Conservation (phyloP, 2,329 filamentous ascomycete species). For the Paraconiothyrium sp. region DNA sequence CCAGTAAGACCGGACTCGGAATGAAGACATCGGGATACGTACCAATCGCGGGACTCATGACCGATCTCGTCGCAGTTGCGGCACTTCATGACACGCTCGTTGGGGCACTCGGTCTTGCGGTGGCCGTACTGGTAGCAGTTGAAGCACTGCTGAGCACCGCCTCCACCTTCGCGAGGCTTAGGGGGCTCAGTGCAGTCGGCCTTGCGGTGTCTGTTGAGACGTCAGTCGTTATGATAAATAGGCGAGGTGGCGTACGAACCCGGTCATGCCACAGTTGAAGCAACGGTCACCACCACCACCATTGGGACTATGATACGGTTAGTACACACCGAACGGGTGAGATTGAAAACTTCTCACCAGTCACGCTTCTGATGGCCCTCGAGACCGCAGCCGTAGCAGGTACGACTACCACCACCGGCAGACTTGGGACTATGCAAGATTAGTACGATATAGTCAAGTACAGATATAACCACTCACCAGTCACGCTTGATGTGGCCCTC, state of each 20-base stretch:
- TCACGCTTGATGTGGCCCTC: conserved; percentile 37
- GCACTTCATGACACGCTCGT: conserved; percentile 52
- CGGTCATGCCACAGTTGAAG: conserved; percentile 43
- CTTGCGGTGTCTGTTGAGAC: conserved; percentile 29
- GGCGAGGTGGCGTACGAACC: conserved; percentile 21
- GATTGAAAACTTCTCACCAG: conserved; percentile 15
- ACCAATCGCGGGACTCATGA: conserved; percentile 64
- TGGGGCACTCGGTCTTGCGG: conserved; percentile 30
- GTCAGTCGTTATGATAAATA: neutral
- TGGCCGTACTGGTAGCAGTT: conserved; percentile 35
- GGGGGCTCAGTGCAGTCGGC: conserved; percentile 34
- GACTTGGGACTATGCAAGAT: conserved; percentile 18
- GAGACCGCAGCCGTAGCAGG: conserved; percentile 44
- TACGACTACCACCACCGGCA: conserved; percentile 20
- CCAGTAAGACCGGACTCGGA: neutral
- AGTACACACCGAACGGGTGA: neutral
- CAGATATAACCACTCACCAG: conserved; percentile 23
- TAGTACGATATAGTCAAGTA: neutral
- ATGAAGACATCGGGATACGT: neutral
- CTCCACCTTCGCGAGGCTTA: conserved; percentile 28
- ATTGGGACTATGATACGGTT: conserved; percentile 16
- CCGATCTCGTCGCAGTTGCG: conserved; percentile 72
- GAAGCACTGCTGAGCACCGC: conserved; percentile 17
- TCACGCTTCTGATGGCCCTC: conserved; percentile 35
- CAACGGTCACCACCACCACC: conserved; percentile 26